Conservation (phyloP, 257 asterid genomes). For the Scutellaria baicalensis region DNA sequence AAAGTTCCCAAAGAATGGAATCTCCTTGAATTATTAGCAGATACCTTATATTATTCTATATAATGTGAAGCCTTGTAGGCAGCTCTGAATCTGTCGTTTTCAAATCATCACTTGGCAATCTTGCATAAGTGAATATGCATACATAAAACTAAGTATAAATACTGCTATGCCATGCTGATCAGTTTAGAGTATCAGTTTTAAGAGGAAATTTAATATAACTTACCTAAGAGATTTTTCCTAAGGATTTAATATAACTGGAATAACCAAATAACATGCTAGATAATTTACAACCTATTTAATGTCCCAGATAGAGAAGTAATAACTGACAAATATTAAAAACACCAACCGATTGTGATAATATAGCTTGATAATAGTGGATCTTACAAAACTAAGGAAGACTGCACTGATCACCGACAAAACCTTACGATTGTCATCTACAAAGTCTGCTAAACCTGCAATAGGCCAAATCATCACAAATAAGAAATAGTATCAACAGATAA, state of each 20-base stretch:
- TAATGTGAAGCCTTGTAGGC: background rate
- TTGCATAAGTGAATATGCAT: background rate
- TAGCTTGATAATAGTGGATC: slow-evolving; percentile 19
- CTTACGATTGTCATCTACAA: slow-evolving; percentile 69
- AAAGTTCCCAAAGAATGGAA: background rate
- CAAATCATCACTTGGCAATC: background rate
- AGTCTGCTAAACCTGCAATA: slow-evolving; percentile 62
- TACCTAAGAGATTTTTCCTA: background rate
- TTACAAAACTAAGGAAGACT: slow-evolving; percentile 70
- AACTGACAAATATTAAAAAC: background rate
- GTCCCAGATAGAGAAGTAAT: background rate
- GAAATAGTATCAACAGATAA: background rate
- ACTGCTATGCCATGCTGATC: background rate
- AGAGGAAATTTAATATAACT: background rate
- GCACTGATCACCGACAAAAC: slow-evolving; percentile 68
- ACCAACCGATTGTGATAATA: background rate
- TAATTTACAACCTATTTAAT: background rate
- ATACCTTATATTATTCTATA: background rate
- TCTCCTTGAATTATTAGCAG: background rate
- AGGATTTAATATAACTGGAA: background rate
- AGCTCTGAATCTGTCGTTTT: background rate
- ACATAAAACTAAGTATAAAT: background rate
- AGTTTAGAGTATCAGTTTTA: background rate
- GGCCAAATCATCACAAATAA: background rate
- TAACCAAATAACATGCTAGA: background rate